Evolutionary conservation across 768 basidiomycete genomes (phyloP), one percentile per base, ranked within the genome.

Genomic region (Exsudoporus frostii): DNA sequence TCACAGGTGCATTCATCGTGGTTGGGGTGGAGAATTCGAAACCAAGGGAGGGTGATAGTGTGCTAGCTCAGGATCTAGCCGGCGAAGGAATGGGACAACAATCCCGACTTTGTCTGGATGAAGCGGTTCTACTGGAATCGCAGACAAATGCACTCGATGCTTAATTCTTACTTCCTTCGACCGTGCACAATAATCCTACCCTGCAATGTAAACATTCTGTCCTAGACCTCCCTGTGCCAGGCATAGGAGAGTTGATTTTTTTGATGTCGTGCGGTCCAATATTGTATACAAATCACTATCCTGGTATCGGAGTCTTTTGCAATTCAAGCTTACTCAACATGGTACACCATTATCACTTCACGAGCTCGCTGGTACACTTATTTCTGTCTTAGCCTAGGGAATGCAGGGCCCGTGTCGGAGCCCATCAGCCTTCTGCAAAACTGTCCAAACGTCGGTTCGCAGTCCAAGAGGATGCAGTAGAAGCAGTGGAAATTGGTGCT

Each of bases 1-100:
- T 97, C 7, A 71, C 95, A 9, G 64, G 79, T 19, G 86, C 84
- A 56, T 97, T 97, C 63, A 75, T 88, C n/a, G 76, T 79, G 33
- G 80, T 92, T 50, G 92, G 90, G 8, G 52, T 81, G 36, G 77
- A 81, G 60, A 76, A 80, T 67, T 67, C 69, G 39, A 57, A 77
- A 70, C 71, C 75, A 7, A 76, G 71, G 59, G 79, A 73, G 49
- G 47, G 48, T 27, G 45, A 46, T 29, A 37, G 45, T 32, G 25
- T 56, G n/a, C 46, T 45, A n/a, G 41, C 20, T 36, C 50, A 30
- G 19, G 51, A 55, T 20, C 25, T 37, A 7, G 44, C 38, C 11
- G 51, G 42, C 13, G 56, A 63, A 17, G 42, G 25, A 14, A 39
- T 34, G 7, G 39, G 32, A 2, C 56, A 43, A 27, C 53, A 34